A percentile compares a stretch with the other conserved stretches of the same genome.
Conservation (phyloP, 805 yeast genomes). For the Saccharomyces mikatae region DNA sequence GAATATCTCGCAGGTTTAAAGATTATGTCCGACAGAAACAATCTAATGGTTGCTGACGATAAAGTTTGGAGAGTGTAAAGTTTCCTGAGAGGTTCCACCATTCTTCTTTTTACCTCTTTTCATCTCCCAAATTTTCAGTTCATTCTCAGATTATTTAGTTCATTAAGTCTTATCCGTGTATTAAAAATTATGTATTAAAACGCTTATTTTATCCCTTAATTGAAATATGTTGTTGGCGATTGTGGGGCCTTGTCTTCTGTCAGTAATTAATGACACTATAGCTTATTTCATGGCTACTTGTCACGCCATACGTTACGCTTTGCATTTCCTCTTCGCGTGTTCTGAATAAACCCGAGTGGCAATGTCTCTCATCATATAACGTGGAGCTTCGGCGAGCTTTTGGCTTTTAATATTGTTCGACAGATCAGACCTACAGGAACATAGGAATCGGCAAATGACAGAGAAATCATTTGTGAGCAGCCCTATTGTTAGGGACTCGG, state of each 20-base stretch:
- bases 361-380: background rate
- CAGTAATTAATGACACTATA: background rate
- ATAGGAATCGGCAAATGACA: slow-evolving; percentile 8
- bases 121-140: background rate
- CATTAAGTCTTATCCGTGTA: background rate
- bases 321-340: background rate
- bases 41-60: slow-evolving; percentile 42
- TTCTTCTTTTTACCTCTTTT: background rate
- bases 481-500: slow-evolving; percentile 63
- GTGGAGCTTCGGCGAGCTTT: background rate
- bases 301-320: background rate
- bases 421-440: background rate
- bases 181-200: background rate
- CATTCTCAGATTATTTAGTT: background rate
- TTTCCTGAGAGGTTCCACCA: background rate
- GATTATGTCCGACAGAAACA: slow-evolving; percentile 38
- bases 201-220: background rate
- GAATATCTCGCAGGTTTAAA: slow-evolving; percentile 40
- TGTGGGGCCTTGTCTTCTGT: background rate
- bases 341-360: background rate
- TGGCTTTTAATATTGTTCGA: background rate
- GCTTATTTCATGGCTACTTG: background rate
- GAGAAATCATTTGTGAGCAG: slow-evolving; percentile 47
- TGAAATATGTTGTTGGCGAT: background rate
- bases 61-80: slow-evolving; percentile 38